phyloP scores from a whole-genome alignment of 805 yeast species.

The Isabelozyma gotoi region DNA sequence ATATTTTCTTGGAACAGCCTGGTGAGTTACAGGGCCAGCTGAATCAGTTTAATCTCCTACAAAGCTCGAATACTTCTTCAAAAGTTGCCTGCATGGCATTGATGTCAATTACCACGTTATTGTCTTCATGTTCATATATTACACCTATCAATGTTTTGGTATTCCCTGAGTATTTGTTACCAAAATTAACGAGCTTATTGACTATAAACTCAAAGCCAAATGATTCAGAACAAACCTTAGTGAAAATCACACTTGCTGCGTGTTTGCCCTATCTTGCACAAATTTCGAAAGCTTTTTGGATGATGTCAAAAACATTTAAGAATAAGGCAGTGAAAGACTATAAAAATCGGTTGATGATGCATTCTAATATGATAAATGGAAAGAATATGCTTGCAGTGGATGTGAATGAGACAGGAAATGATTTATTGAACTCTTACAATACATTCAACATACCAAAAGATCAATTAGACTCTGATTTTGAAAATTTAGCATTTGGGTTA shows the following conservation, averaged over 20 bases:
- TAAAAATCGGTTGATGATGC: slow-evolving; percentile 5
- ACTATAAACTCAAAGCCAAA: slow-evolving; percentile 19
- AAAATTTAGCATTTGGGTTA: slow-evolving; percentile 59
- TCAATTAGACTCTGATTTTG: slow-evolving; percentile 55
- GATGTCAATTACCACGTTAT: slow-evolving; percentile 62
- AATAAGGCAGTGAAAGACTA: slow-evolving; percentile 10
- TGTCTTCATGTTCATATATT: slow-evolving; percentile 60
- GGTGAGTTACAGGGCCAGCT: slow-evolving; percentile 1
- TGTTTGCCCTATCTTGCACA: slow-evolving; percentile 73
- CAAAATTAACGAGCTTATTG: slow-evolving; percentile 47
- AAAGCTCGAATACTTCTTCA: slow-evolving; percentile 28
- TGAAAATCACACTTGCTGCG: slow-evolving; percentile 67
- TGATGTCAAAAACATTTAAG: slow-evolving; percentile 54
- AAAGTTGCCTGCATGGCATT: slow-evolving; percentile 70
- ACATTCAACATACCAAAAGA: slow-evolving; percentile 33
- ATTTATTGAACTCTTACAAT: slow-evolving; percentile 9
- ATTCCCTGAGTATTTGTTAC: slow-evolving; percentile 81
- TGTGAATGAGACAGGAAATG: slow-evolving; percentile 28
- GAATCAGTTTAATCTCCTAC: not conserved
- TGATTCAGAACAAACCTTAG: slow-evolving; percentile 16
- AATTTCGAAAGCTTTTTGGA: slow-evolving; percentile 61
- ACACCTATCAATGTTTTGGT: slow-evolving; percentile 74
- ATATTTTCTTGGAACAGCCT: slow-evolving; percentile 1
- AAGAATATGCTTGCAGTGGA: slow-evolving; percentile 2
- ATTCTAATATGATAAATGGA: slow-evolving; percentile 5